These are phyloP conservation scores for Penicillium aurantiogriseum DNA, from an alignment of 2,329 filamentous ascomycete species.

Conservation along the genomic window DNA sequence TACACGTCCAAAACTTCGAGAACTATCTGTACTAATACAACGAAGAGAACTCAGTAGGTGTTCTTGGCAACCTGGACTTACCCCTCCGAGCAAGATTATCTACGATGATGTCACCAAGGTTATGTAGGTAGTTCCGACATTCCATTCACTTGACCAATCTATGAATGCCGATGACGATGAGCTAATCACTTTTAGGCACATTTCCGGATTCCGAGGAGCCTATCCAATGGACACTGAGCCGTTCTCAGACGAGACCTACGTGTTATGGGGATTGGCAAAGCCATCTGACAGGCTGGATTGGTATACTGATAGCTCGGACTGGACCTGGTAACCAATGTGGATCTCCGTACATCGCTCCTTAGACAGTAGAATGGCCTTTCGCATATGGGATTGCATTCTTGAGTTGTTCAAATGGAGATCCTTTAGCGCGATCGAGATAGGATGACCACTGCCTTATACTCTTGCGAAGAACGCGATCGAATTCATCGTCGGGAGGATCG, in stretches of 20 bases:
- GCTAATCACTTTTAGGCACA: not conserved
- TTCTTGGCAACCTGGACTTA: not conserved
- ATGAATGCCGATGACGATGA: not conserved
- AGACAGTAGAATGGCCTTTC: not conserved
- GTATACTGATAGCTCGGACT: slow-evolving; percentile 1
- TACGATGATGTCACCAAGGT: not conserved
- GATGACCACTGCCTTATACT: too few species aligned
- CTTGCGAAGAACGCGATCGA: too few species aligned
- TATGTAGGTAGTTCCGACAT: slow-evolving; percentile 1
- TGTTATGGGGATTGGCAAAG: slow-evolving; percentile 1
- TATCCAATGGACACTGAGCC: not conserved
- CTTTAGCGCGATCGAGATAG: too few species aligned
- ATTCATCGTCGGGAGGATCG: too few species aligned
- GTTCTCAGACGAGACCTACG: slow-evolving; percentile 1
- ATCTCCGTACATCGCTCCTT: not conserved
- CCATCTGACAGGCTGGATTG: not conserved
- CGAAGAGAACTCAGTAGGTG: slow-evolving; percentile 1
- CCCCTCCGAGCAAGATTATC: not conserved
- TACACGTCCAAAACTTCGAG: not conserved
- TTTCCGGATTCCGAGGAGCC: slow-evolving; percentile 1
- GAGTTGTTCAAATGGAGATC: not conserved
- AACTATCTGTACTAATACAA: slow-evolving; percentile 1
- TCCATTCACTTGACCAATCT: not conserved
- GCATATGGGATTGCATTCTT: not conserved
- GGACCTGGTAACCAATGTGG: not conserved